Evolutionary conservation across 768 basidiomycete genomes (phyloP).

Genomic region (Amanita brunnescens): DNA sequence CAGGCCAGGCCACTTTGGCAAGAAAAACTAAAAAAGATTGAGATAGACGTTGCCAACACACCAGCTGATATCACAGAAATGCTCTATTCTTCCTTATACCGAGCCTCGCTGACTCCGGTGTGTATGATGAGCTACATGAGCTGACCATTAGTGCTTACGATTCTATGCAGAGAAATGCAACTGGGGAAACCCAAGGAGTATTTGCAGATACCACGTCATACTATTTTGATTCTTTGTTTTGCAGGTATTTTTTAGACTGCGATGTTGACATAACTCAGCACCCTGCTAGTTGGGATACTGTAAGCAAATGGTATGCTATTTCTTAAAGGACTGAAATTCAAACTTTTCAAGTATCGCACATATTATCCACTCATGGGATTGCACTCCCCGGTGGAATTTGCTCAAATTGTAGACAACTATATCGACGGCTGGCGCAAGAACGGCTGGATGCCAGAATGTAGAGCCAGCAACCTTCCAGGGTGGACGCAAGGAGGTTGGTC

Average conservation of each 20-base stretch:
- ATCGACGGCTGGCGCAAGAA: constrained; percentile 65
- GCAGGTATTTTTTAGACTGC: constrained; percentile 32
- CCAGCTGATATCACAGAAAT: constrained; percentile 57
- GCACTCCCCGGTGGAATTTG: constrained; percentile 58
- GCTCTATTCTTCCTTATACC: constrained; percentile 61
- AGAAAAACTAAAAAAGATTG: constrained; percentile 55
- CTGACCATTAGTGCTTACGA: too few species aligned
- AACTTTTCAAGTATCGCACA: constrained; percentile 51
- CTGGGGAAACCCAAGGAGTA: constrained; percentile 53
- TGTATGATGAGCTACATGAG: constrained; percentile 3
- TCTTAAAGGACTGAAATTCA: neutral
- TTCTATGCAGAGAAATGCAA: constrained; percentile 52
- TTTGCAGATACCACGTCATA: constrained; percentile 50
- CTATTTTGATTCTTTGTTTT: constrained; percentile 67
- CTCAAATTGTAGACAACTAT: constrained; percentile 64
- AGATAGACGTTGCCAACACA: constrained; percentile 54
- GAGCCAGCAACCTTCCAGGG: constrained; percentile 63
- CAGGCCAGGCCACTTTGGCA: constrained; percentile 53
- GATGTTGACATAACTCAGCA: neutral
- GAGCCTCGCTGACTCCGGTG: constrained; percentile 55
- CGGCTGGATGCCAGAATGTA: constrained; percentile 68
- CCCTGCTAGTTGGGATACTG: constrained; percentile 38
- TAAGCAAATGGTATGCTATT: constrained; percentile 14
- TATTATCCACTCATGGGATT: constrained; percentile 61
- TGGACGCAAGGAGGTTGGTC: constrained; percentile 66